These are phyloP conservation scores for Debaryomyces subglobosus DNA, from an alignment of 1,139 yeast species.

Conservation along the genomic window DNA sequence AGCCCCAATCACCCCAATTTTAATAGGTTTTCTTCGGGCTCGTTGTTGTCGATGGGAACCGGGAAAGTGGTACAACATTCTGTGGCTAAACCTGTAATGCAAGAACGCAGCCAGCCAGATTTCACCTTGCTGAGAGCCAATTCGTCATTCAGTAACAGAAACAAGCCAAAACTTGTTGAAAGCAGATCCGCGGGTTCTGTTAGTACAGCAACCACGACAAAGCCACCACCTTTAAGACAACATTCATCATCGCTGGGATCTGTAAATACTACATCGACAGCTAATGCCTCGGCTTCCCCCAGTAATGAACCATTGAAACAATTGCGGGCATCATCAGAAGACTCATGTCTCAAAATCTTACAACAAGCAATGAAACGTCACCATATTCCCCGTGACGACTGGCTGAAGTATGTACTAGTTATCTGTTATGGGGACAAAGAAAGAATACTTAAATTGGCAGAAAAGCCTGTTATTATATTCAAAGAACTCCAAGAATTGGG, in stretches of 20 bases:
- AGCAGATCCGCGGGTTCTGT: conserved; percentile 30
- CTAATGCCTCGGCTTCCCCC: conserved; percentile 6
- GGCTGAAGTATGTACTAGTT: conserved; percentile 87
- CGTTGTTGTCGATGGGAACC: conserved; percentile 44
- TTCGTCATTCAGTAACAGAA: conserved; percentile 12
- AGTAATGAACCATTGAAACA: conserved; percentile 76
- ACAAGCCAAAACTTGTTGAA: conserved; percentile 37
- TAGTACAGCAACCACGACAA: conserved; percentile 15
- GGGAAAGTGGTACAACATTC: conserved; percentile 43
- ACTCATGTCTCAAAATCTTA: conserved; percentile 85
- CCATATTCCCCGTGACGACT: conserved; percentile 75
- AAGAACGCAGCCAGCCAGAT: conserved; percentile 15
- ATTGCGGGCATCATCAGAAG: conserved; percentile 85
- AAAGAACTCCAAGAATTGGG: conserved; percentile 88
- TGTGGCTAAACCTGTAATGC: conserved; percentile 21
- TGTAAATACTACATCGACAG: conserved; percentile 14
- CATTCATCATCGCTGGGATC: conserved; percentile 18
- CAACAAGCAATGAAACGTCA: conserved; percentile 91
- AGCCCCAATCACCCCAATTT: conserved; percentile 42
- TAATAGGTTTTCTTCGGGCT: conserved; percentile 43
- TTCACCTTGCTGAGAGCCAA: conserved; percentile 17
- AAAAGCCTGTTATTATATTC: conserved; percentile 86
- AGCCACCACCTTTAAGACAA: conserved; percentile 18
- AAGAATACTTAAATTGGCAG: conserved; percentile 78
- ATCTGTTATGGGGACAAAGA: conserved; percentile 93